These are phyloP conservation scores for Ensete ventricosum DNA, from an alignment of 176 grass and related monocot genomes.

Conservation along the genomic window DNA sequence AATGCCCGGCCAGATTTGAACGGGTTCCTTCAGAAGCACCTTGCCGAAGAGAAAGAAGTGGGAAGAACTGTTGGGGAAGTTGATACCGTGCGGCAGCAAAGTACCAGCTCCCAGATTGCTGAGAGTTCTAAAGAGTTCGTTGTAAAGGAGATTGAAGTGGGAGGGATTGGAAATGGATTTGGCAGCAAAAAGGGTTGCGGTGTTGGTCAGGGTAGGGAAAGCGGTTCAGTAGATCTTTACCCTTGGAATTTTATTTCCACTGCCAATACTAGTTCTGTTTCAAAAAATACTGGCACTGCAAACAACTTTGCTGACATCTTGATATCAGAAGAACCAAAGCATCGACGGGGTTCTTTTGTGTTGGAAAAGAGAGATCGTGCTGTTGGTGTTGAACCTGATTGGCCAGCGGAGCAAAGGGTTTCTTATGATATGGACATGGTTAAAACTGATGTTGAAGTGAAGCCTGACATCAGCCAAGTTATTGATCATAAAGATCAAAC, in stretches of 20 bases:
- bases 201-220: slow-evolving; percentile 29
- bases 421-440: slow-evolving; percentile 49
- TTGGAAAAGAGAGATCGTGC: slow-evolving; percentile 47
- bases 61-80: neutral
- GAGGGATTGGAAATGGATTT: slow-evolving; percentile 32
- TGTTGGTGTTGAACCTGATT: slow-evolving; percentile 40
- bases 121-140: slow-evolving; percentile 82
- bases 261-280: slow-evolving; percentile 18
- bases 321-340: slow-evolving; percentile 56
- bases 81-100: neutral
- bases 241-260: slow-evolving; percentile 71
- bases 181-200: slow-evolving; percentile 38
- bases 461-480: slow-evolving; percentile 31
- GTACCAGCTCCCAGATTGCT: neutral
- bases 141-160: slow-evolving; percentile 89
- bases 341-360: slow-evolving; percentile 19
- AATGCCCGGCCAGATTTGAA: slow-evolving; percentile 14
- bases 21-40: slow-evolving; percentile 14
- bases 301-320: slow-evolving; percentile 68
- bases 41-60: neutral
- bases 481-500: slow-evolving; percentile 11
- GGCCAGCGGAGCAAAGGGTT: slow-evolving; percentile 26
- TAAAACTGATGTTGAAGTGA: slow-evolving; percentile 46
- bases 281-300: slow-evolving; percentile 12
- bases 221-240: slow-evolving; percentile 51